Conservation (phyloP, 805 yeast species). For the Candida peoriensis region DNA sequence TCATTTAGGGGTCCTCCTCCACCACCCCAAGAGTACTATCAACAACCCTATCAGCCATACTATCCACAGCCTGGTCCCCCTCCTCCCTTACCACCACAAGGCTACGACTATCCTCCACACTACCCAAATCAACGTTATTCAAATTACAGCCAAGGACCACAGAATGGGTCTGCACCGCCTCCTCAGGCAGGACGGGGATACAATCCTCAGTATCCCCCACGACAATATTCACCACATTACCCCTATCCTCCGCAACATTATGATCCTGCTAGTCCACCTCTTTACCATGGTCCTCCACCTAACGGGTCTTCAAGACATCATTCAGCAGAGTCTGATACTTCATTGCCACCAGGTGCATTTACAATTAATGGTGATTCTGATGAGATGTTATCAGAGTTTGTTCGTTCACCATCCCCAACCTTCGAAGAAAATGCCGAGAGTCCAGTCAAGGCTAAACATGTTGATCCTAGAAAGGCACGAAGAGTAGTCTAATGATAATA, state of each 20-base stretch:
- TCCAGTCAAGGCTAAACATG: neutral
- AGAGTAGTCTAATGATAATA: no score
- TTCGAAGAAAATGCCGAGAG: neutral
- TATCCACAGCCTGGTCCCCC: no score
- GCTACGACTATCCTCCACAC: no score
- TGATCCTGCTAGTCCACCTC: neutral
- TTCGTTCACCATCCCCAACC: neutral
- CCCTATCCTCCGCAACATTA: neutral
- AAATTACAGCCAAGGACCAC: no score
- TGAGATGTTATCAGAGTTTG: neutral
- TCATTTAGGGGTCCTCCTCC: no score
- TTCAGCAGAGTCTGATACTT: neutral
- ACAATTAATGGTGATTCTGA: no score
- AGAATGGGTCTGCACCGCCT: no score
- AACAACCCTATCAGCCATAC: constrained; percentile 1
- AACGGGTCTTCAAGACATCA: neutral
- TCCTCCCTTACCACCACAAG: no score
- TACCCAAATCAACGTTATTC: no score
- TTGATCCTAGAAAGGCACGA: neutral
- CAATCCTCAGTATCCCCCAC: neutral
- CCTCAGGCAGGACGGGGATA: no score
- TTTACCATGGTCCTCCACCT: neutral
- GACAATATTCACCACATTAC: neutral
- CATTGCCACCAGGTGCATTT: neutral
- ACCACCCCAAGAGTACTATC: neutral